Percentiles rank a stretch among this genome's conserved stretches.
These are phyloP conservation scores for Uronychia setigera DNA, from an alignment of 73 alveolate species.

Conservation along the genomic window DNA sequence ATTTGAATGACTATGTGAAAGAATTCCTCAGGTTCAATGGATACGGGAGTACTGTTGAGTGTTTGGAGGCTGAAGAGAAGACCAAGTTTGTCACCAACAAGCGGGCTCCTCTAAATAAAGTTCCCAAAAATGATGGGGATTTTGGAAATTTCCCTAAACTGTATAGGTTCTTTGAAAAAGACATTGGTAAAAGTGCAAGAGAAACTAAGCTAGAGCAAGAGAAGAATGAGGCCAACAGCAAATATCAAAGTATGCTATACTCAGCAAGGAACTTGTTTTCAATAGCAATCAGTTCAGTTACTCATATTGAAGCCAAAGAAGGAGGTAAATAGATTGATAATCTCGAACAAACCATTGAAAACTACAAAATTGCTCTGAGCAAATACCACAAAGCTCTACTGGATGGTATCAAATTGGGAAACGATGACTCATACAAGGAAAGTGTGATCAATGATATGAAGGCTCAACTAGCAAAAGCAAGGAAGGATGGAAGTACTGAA, in stretches of 20 bases:
- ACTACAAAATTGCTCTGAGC: constrained; percentile 87
- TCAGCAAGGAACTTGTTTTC: constrained; percentile 90
- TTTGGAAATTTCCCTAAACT: constrained; percentile 84
- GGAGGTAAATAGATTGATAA: constrained; percentile 83
- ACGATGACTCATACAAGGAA: constrained; percentile 74
- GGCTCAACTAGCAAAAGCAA: constrained; percentile 78
- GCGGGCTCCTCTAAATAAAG: neutral
- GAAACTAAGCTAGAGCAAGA: constrained; percentile 88
- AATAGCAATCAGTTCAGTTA: constrained; percentile 76
- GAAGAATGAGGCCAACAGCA: constrained; percentile 73
- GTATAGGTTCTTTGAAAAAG: constrained; percentile 77
- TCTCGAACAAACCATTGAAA: constrained; percentile 82
- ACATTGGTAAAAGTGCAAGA: constrained; percentile 79
- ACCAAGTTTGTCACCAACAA: constrained; percentile 38
- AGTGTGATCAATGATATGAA: constrained; percentile 91
- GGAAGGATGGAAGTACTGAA: neutral
- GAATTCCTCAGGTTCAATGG: constrained; percentile 77
- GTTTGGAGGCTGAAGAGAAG: constrained; percentile 86
- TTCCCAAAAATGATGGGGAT: constrained; percentile 26
- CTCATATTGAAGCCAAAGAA: constrained; percentile 83
- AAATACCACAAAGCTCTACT: constrained; percentile 90
- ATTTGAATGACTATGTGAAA: constrained; percentile 74
- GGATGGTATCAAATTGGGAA: constrained; percentile 69
- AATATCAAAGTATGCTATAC: constrained; percentile 81
- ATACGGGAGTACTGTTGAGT: constrained; percentile 77